Conservation (phyloP, 176 grass and related monocot species). For the Rhynchospora tenuis region DNA sequence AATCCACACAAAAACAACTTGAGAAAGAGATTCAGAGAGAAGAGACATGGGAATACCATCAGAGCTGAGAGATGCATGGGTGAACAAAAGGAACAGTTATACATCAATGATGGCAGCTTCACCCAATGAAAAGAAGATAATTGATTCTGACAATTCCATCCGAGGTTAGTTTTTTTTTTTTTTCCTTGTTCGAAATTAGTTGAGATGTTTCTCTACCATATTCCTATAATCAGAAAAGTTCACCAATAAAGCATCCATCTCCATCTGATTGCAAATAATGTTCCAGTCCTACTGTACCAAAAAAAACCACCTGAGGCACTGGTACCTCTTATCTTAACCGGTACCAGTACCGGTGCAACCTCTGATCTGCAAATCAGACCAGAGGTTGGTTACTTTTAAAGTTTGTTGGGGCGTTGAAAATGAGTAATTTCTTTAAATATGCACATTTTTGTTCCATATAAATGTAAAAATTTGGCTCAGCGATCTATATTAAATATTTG, state of each 20-base stretch:
- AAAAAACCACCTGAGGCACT: too few relatives aligned
- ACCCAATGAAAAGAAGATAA: not conserved
- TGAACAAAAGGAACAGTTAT: constrained; percentile 4
- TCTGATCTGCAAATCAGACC: too few relatives aligned
- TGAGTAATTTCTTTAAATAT: not conserved
- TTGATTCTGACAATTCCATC: constrained; percentile 2
- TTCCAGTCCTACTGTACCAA: too few relatives aligned
- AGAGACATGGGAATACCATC: constrained; percentile 17
- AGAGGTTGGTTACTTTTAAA: too few relatives aligned
- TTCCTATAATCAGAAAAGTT: not conserved
- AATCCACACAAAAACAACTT: not conserved
- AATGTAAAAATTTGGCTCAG: not conserved
- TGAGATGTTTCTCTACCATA: not conserved
- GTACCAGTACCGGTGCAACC: too few relatives aligned
- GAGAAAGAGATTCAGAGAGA: not conserved
- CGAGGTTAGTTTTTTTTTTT: constrained; percentile 2
- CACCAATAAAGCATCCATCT: too few relatives aligned
- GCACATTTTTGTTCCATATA: not conserved
- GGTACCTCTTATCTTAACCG: too few relatives aligned
- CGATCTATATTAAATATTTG: not conserved
- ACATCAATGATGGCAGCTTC: not conserved
- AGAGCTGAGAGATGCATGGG: constrained; percentile 27
- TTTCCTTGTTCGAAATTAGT: not conserved
- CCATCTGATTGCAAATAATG: too few relatives aligned
- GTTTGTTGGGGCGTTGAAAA: too few relatives aligned